A percentile compares a stretch with the other conserved stretches of the same genome.
These are phyloP conservation scores for Amaranthus hypochondriacus DNA, from an alignment of 148 eudicot genomes.

Conservation along the genomic window DNA sequence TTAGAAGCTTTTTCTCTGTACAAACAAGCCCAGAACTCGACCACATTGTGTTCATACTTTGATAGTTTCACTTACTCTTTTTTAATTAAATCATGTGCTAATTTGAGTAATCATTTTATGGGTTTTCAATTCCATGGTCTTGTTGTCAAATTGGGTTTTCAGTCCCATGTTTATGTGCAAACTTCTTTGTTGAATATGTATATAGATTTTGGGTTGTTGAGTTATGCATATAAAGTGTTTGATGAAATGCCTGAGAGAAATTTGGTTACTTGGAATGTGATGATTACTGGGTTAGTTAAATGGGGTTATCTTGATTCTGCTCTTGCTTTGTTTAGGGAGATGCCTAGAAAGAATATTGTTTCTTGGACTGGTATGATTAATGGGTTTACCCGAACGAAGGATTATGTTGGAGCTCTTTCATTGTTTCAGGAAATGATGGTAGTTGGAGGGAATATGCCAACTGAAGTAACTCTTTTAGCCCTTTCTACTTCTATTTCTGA, in stretches of 20 bases:
- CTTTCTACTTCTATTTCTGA: constrained; percentile 45
- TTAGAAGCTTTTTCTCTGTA: constrained; percentile 44
- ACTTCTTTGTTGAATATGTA: constrained; percentile 64
- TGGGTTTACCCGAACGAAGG: constrained; percentile 41
- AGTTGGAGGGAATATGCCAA: constrained; percentile 42
- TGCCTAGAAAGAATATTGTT: constrained; percentile 50
- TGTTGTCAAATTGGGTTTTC: constrained; percentile 36
- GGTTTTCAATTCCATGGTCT: constrained; percentile 41
- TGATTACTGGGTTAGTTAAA: constrained; percentile 52
- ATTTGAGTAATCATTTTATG: constrained; percentile 2
- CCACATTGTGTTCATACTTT: constrained; percentile 17
- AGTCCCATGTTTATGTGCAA: constrained; percentile 41
- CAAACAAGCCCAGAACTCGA: constrained; percentile 31
- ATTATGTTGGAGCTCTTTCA: constrained; percentile 31
- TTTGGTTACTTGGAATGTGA: constrained; percentile 60
- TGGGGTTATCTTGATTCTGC: constrained; percentile 43
- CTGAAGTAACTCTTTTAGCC: constrained; percentile 44
- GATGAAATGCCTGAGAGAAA: constrained; percentile 68
- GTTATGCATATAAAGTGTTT: constrained; percentile 42
- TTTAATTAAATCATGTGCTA: constrained; percentile 49
- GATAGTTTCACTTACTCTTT: constrained; percentile 61
- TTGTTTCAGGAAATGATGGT: constrained; percentile 46
- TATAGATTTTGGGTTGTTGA: constrained; percentile 35
- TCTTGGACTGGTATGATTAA: constrained; percentile 72
- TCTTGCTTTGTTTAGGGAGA: constrained; percentile 38